A percentile compares a stretch with the other conserved stretches of the same genome.
phyloP scores from a whole-genome alignment of 2,329 filamentous ascomycete genomes.

The Claviceps monticola region DNA sequence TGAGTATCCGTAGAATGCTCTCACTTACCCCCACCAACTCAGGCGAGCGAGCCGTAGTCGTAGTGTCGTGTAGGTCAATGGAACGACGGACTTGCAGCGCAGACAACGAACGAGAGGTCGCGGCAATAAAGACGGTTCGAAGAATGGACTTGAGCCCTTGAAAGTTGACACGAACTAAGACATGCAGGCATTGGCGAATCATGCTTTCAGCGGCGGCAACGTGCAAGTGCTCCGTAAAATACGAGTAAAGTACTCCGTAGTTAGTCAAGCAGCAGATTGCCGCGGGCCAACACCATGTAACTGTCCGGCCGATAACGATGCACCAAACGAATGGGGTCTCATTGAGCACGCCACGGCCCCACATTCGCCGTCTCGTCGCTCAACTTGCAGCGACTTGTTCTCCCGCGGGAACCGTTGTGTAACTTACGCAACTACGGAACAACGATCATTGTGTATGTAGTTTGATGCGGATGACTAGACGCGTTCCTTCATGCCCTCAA shows the following conservation, averaged over 20 bases:
- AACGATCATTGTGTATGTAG: too few species aligned
- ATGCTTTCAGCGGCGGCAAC: slow-evolving; percentile 9
- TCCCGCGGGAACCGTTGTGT: too few species aligned
- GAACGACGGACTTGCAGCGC: neutral
- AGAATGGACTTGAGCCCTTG: neutral
- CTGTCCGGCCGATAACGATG: too few species aligned
- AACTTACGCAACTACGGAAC: too few species aligned
- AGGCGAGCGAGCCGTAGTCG: neutral
- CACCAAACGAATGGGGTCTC: too few species aligned
- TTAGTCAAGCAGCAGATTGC: neutral
- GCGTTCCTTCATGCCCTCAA: too few species aligned
- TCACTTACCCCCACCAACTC: neutral
- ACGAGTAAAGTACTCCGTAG: too few species aligned
- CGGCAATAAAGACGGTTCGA: slow-evolving; percentile 1
- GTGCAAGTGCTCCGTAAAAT: slow-evolving; percentile 8
- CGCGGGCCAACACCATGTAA: neutral
- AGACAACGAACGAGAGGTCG: neutral
- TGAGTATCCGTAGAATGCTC: neutral
- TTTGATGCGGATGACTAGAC: too few species aligned
- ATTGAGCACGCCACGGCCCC: too few species aligned
- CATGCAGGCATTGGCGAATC: slow-evolving; percentile 13
- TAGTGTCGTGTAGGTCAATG: neutral
- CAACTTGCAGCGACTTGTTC: too few species aligned
- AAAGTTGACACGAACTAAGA: neutral
- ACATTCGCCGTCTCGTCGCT: too few species aligned